Base-by-base conservation (phyloP, 352 stramenopile species). In the Plasmopara viticola region DNA sequence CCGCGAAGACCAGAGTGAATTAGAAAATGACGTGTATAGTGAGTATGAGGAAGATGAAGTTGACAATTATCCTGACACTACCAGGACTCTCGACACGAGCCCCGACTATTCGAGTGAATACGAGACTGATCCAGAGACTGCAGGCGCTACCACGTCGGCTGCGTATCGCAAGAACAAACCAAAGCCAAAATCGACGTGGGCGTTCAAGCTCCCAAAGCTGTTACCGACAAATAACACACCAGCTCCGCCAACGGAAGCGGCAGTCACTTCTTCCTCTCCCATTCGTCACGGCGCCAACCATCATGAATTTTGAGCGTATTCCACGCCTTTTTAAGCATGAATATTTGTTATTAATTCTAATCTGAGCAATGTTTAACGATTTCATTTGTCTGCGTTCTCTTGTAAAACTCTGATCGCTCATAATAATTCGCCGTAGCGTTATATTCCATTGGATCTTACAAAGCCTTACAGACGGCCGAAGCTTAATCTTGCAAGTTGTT, bases 231-330 rank as follows among this genome's bases (percentile, higher is more conserved):
- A 56, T 43, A 54, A 39, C 13, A 58, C 53, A 25, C 33, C 53
- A 13, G 29, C 58, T 9, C 47, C 53, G 25, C 33, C 48, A 60
- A 42, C 50, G 41, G 62, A 72, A 63, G 51, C 14, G 5, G n/a
- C 60, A 12, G 58, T 54, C 20, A 64, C 57, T 20, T 48, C 58
- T 18, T 48, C 58, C 41, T 72, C 67, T 56, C 67, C 67, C 12
- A 72, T 78, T 45, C 56, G 67, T 48, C 69, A 64, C 51, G 73
- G 66, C n/a, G 51, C 65, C 39, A 74, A 74, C 40, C 58, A 78
- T 48, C 62, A 74, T 51, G 76, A 87, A 56, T 87, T 87, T 49
- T 87, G 35, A 64, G 2, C 6, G 31, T 12, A 35, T 68, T 44
- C 52, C 47, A 9, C 41, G 37, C n/a, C 56, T 49, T 13, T 41